Conservation (phyloP, 306 rosid species). For the Datisca glomerata region DNA sequence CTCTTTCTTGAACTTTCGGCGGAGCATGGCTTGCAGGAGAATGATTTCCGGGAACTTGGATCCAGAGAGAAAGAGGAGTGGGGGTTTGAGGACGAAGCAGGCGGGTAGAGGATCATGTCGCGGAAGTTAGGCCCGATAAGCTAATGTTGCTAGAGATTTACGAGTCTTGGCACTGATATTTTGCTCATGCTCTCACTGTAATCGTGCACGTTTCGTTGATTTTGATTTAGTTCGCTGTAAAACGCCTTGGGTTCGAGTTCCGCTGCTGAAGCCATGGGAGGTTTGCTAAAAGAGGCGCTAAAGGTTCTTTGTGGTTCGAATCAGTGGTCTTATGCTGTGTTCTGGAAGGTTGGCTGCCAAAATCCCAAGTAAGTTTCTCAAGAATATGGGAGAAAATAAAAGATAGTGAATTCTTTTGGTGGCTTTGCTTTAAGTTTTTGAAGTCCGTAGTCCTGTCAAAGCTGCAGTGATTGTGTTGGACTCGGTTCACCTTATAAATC, state of each 20-base stretch:
- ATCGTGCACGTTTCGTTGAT: conserved; percentile 19
- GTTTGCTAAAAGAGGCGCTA: conserved; percentile 62
- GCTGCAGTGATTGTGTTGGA: neutral
- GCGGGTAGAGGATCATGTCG: conserved; percentile 99
- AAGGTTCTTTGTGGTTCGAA: conserved; percentile 50
- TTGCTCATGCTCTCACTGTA: conserved; percentile 1
- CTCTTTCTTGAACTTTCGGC: conserved; percentile 19
- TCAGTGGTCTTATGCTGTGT: conserved; percentile 91
- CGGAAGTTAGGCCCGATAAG: conserved; percentile 57
- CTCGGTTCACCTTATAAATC: neutral
- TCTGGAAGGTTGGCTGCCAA: conserved; percentile 92
- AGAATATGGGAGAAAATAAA: conserved; percentile 2
- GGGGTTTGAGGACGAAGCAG: conserved; percentile 88
- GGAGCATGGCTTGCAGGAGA: conserved; percentile 63
- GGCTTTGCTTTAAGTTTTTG: neutral
- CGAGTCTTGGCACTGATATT: conserved; percentile 21
- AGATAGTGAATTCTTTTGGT: conserved; percentile 1
- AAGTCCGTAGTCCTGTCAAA: neutral
- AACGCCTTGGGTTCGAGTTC: conserved; percentile 17
- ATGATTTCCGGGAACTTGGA: conserved; percentile 43
- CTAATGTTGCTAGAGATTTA: conserved; percentile 24
- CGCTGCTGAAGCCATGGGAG: conserved; percentile 37
- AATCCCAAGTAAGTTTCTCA: conserved; percentile 59
- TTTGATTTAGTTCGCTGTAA: conserved; percentile 10
- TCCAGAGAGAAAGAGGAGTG: conserved; percentile 71